Conservation (phyloP, 345 rosid genomes). For the Arabidopsis suecica region DNA sequence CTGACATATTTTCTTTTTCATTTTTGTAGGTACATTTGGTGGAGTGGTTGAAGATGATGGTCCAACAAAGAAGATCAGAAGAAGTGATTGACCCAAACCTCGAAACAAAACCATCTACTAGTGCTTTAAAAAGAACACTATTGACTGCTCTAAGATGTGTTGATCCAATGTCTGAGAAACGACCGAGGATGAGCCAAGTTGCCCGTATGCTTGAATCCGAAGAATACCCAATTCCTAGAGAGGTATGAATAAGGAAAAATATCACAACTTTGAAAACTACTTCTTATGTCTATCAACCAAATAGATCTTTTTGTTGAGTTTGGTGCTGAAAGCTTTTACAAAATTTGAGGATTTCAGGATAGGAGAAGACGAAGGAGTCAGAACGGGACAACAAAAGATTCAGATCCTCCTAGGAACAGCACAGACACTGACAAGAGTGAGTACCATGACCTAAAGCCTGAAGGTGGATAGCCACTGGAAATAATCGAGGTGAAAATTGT, state of each 20-base stretch:
- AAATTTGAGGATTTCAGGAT: slow-evolving; percentile 33
- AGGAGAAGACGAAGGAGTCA: slow-evolving; percentile 44
- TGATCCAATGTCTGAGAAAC: slow-evolving; percentile 88
- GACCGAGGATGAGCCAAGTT: slow-evolving; percentile 99
- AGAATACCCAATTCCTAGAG: slow-evolving; percentile 95
- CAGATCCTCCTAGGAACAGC: slow-evolving; percentile 49
- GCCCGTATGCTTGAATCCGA: slow-evolving; percentile 99
- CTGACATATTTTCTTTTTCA: not conserved
- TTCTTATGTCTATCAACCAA: not conserved
- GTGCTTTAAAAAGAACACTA: slow-evolving; percentile 86
- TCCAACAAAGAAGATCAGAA: slow-evolving; percentile 87
- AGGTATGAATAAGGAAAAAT: slow-evolving; percentile 53
- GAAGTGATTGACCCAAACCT: slow-evolving; percentile 94
- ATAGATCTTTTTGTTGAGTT: slow-evolving; percentile 7
- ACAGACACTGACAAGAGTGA: slow-evolving; percentile 46
- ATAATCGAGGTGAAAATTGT: slow-evolving; percentile 32
- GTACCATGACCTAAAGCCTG: slow-evolving; percentile 41
- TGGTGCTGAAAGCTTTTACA: slow-evolving; percentile 17
- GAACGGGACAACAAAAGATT: slow-evolving; percentile 35
- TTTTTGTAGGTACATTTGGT: slow-evolving; percentile 84
- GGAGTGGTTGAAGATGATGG: slow-evolving; percentile 99
- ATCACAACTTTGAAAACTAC: not conserved
- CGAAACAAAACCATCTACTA: slow-evolving; percentile 82
- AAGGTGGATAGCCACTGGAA: slow-evolving; percentile 39
- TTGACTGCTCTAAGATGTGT: slow-evolving; percentile 96